phyloP scores from a whole-genome alignment of 2,329 filamentous ascomycete species.

The Fusarium domesticum region DNA sequence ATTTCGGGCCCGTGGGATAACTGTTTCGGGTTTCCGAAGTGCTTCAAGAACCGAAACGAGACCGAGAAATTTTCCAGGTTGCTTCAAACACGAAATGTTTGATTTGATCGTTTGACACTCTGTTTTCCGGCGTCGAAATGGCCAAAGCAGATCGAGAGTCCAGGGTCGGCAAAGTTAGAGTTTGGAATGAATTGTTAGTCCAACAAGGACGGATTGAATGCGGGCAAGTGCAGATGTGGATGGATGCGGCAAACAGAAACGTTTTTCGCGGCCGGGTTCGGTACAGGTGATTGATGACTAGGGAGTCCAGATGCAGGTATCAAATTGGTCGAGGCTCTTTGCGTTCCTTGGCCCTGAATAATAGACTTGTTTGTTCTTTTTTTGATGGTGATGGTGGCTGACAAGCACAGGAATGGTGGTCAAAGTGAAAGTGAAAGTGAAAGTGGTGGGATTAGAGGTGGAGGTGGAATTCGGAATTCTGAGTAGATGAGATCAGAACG shows the following conservation, averaged over 20 bases:
- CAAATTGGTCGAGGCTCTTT: slow-evolving; percentile 19
- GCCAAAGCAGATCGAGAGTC: no score
- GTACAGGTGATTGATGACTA: background rate
- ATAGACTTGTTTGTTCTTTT: background rate
- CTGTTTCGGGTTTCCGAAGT: slow-evolving; percentile 16
- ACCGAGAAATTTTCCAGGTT: no score
- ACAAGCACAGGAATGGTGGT: slow-evolving; percentile 16
- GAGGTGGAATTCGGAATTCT: slow-evolving; percentile 5
- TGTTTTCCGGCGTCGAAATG: no score
- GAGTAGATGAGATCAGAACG: background rate
- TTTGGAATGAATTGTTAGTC: no score
- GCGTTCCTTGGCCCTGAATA: slow-evolving; percentile 4
- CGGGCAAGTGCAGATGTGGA: no score
- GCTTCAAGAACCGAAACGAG: background rate
- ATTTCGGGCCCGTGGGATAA: slow-evolving; percentile 9
- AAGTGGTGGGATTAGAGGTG: slow-evolving; percentile 2
- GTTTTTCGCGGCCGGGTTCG: slow-evolving; percentile 1
- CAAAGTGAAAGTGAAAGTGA: slow-evolving; percentile 11
- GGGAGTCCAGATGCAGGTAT: slow-evolving; percentile 2
- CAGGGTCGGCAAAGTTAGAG: no score
- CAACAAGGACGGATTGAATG: no score
- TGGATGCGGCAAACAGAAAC: slow-evolving; percentile 7
- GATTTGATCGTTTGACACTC: no score
- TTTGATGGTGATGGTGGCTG: background rate
- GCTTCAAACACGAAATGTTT: no score